Evolutionary conservation across 805 yeast genomes (phyloP).

Genomic region (Ogataea angusta): DNA sequence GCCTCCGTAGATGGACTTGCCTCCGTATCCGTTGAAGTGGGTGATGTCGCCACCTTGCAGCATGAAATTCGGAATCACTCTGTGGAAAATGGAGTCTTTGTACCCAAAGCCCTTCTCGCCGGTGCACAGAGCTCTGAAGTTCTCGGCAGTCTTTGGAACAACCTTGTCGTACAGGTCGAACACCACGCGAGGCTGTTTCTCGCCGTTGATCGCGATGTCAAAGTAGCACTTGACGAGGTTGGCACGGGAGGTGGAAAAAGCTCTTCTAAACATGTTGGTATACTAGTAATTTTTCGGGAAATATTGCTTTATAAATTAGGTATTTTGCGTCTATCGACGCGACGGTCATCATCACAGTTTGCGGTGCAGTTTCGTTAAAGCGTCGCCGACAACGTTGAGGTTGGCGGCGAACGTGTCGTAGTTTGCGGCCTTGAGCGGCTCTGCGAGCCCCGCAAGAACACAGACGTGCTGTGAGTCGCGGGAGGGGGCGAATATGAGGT

Average conservation of each 20-base stretch:
- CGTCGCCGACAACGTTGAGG: slow-evolving; percentile 4
- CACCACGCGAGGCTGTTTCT: slow-evolving; percentile 52
- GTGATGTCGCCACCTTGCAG: slow-evolving; percentile 92
- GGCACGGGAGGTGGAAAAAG: slow-evolving; percentile 47
- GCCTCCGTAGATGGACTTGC: slow-evolving; percentile 79
- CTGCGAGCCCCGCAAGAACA: slow-evolving; percentile 57
- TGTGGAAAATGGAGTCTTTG: slow-evolving; percentile 85
- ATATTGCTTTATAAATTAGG: not conserved
- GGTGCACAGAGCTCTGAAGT: slow-evolving; percentile 89
- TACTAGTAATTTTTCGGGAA: not conserved
- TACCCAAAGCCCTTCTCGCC: slow-evolving; percentile 92
- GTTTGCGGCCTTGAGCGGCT: slow-evolving; percentile 41
- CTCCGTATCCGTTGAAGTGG: slow-evolving; percentile 85
- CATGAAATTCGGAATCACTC: slow-evolving; percentile 95
- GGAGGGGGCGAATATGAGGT: slow-evolving; percentile 59
- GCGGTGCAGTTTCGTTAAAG: slow-evolving; percentile 12
- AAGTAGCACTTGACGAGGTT: slow-evolving; percentile 52
- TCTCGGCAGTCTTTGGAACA: slow-evolving; percentile 94
- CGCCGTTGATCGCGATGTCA: slow-evolving; percentile 55
- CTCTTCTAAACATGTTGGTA: slow-evolving; percentile 35
- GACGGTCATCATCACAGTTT: slow-evolving; percentile 10
- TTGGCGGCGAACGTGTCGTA: slow-evolving; percentile 4
- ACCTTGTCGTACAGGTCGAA: slow-evolving; percentile 88
- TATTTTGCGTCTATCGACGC: slow-evolving; percentile 8
- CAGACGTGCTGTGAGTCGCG: slow-evolving; percentile 48